Evolutionary conservation across 2,329 filamentous ascomycete genomes (phyloP).

Genomic region (Graphium sp.): DNA sequence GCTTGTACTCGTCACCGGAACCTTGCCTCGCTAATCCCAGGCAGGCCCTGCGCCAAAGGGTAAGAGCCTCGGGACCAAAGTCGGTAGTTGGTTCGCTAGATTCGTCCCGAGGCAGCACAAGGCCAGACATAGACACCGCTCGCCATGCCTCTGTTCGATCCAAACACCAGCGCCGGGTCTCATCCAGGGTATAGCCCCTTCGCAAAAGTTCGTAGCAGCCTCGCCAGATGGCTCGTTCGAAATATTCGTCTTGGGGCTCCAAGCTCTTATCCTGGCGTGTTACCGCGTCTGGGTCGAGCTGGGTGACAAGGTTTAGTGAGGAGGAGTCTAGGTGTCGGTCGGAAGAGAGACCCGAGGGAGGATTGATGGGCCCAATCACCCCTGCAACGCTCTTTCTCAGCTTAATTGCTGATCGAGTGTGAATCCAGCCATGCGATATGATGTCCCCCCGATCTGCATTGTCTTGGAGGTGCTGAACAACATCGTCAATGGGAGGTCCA

Average conservation of each 20-base stretch:
- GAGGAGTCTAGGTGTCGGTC: constrained; percentile 39
- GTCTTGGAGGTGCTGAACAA: constrained; percentile 60
- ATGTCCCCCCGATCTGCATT: constrained; percentile 66
- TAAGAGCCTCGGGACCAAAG: constrained; percentile 23
- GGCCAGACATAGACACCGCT: constrained; percentile 62
- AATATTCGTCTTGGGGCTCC: constrained; percentile 70
- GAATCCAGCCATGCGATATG: constrained; percentile 79
- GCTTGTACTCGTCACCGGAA: constrained; percentile 60
- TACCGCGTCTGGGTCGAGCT: constrained; percentile 83
- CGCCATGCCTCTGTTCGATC: constrained; percentile 82
- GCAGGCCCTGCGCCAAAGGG: constrained; percentile 67
- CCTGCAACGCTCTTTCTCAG: constrained; percentile 62
- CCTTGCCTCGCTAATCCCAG: constrained; percentile 53
- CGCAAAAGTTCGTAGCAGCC: constrained; percentile 89
- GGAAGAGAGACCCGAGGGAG: constrained; percentile 37
- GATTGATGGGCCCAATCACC: constrained; percentile 48
- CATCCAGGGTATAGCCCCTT: constrained; percentile 56
- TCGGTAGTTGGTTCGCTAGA: constrained; percentile 26
- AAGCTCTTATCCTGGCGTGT: constrained; percentile 61
- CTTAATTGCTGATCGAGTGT: constrained; percentile 83
- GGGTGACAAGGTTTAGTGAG: constrained; percentile 56
- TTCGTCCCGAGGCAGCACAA: constrained; percentile 30
- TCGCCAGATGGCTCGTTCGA: constrained; percentile 81
- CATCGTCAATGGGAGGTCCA: constrained; percentile 54
- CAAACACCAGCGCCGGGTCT: constrained; percentile 73